phyloP scores from a whole-genome alignment of 2,329 filamentous ascomycete species.

The Fusarium sp. region DNA sequence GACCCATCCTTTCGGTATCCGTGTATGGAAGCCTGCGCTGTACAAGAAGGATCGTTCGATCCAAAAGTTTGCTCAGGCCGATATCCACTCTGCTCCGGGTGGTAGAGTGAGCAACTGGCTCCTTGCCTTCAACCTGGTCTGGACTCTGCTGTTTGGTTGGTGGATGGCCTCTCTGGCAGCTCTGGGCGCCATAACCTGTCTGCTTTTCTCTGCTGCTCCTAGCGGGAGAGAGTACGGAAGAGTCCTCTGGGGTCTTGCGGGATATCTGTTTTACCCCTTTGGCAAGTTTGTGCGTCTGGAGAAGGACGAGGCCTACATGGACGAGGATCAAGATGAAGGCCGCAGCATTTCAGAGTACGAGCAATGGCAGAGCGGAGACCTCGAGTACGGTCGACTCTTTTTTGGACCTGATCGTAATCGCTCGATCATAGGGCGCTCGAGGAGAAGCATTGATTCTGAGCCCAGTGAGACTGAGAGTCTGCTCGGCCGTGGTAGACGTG shows the following conservation, averaged over 20 bases:
- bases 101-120: constrained; percentile 87
- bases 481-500: constrained; percentile 72
- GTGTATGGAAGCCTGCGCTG: constrained; percentile 97
- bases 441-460: constrained; percentile 88
- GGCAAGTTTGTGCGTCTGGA: constrained; percentile 95
- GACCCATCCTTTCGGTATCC: constrained; percentile 98
- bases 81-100: constrained; percentile 95
- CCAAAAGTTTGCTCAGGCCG: constrained; percentile 93
- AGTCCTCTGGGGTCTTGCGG: constrained; percentile 84
- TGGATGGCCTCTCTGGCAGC: constrained; percentile 88
- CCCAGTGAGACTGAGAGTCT: constrained; percentile 90
- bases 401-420: constrained; percentile 86
- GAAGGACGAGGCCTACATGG: constrained; percentile 92
- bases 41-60: constrained; percentile 99
- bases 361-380: constrained; percentile 97
- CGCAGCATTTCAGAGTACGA: constrained; percentile 99
- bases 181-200: constrained; percentile 80
- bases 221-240: constrained; percentile 88
- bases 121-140: constrained; percentile 87
- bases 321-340: constrained; percentile 95
- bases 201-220: constrained; percentile 80
- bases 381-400: constrained; percentile 95
- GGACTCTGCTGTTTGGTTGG: constrained; percentile 95
- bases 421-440: constrained; percentile 86
- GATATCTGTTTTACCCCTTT: constrained; percentile 95